Evolutionary conservation across 202 grass and related monocot genomes (phyloP), one percentile per base, ranked within the genome.

Genomic region (Brachypodium distachyon): DNA sequence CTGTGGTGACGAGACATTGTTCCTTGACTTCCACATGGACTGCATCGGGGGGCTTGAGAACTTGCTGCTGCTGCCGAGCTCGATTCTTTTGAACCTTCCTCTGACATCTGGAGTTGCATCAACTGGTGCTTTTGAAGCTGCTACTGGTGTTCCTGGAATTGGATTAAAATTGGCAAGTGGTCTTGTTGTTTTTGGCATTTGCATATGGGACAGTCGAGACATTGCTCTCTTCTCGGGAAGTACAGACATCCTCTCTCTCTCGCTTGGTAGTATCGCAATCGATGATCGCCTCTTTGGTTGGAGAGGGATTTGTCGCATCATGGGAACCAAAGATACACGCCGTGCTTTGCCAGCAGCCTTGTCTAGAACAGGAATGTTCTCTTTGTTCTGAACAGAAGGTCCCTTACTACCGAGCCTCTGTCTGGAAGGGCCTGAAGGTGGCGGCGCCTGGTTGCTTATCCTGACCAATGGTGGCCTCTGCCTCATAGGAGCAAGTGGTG

Each of bases 201-300:
- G 79, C n/a, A 82, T 23, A 38, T 83, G 85, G 31, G 86, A 83
- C 21, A 86, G 33, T 29, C 81, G 87, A 47, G 84, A 87, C n/a
- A 44, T 63, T 54, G 63, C 47, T 77, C 77, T 86, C 61, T 71
- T 74, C 37, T 83, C 89, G 22, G 85, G 72, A 53, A 75, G 43
- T 65, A 82, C 21, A 23, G 68, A 72, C 8, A 80, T 65, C 16
- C 61, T 80, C 58, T 96, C 83, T 8, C 73, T 64, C 48, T 70
- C 10, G 23, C 78, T 66, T 41, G 74, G 89, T 29, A 88, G 61
- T 34, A 82, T 40, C 1, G 95, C 95, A 57, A 99, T 58, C 4
- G 92, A 96, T 29, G 89, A 79, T 37, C 96, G 77, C 61, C 87
- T 92, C 79, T 90, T 99, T 16, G 85, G 67, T 71, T 97, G 91